Base-by-base conservation (phyloP, 192 early-diverging fungal species). In the Phycomyces nitens region DNA sequence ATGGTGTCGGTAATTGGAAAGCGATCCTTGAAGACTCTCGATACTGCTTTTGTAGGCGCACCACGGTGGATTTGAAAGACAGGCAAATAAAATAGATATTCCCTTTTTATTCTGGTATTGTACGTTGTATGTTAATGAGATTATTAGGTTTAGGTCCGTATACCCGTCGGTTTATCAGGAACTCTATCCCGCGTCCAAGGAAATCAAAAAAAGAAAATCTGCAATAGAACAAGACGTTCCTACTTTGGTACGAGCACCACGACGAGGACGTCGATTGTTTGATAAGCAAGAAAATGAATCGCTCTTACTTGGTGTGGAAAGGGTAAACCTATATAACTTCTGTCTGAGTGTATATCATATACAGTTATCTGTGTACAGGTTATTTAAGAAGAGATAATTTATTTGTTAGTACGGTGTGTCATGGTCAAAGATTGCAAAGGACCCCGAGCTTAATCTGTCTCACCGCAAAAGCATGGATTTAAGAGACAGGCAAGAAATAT, bases 41-140 rank as follows among this genome's bases (percentile, higher is more conserved):
- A 58, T 38, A 39, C 39, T 34, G 2, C 15, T 58, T 58, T 58
- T 16, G 39, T 29, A 11, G 26, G 11, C 29, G 29, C 9, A 4
- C 56, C 10, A 20, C 56, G 21, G 56, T 58, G 29, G 56, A 58
- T 39, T 40, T 58, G 29, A 58, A 58, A 58, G 56, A 58, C 56
- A 58, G 56, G 56, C 39, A 29, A 54, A 27, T 54, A 54, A 27
- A 23, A 54, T 14, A 21, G 11, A 23, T 34, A 34, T 34, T 34
- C 29, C 29, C 2, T 34, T 34, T 34, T 34, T 34, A 34, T 34
- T 34, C 7, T 34, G 29, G 29, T 34, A 34, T 34, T 34, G 29
- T 34, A 34, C 29, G 29, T 34, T 34, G 29, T 34, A 34, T 34
- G 29, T 34, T 34, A 34, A 34, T 34, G 29, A 34, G 29, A 34